Base-by-base conservation (phyloP, 306 rosid genomes). In the Notholithocarpus densiflorus region DNA sequence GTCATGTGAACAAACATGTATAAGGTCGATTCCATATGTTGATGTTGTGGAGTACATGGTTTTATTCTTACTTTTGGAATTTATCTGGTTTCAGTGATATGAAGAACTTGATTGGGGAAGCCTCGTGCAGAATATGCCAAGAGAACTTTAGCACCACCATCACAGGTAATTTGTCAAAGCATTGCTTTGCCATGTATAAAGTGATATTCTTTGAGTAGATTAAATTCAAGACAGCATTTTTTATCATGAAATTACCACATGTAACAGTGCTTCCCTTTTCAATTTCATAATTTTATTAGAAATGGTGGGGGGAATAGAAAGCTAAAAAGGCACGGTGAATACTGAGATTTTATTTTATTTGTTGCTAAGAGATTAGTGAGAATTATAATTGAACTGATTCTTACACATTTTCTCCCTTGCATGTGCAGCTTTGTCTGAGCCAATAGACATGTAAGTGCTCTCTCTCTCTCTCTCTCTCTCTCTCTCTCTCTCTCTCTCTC, bases 101-200 rank as follows among this genome's bases (percentile, higher is more conserved):
- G 94, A 92, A 92, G 89, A 89, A 90, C 82, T 74, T 87, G 90
- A 90, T 90, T 76, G 97, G 98, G 55, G 98, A 92, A 82, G 98
- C 97, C 68, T 79, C 86, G 34, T 94, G 98, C 81, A 40, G 91
- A 81, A 92, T 94, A 68, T 94, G 98, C 88, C 92, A 89, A 80
- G 98, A 90, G 88, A 88, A 87, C 81, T 94, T 90, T 75, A 90
- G 98, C 85, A 94, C 92, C 19, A 81, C 90, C 65, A 70, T 94
- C 82, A 92, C 90, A 29, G 94, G 96, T 93, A 55, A 75, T 73
- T 73, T 77, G 54, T 40, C 17, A 66, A 32, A 34, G 55, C 59
- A 65, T 24, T 55, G 68, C 2, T 56, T 72, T 23, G 40, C 56
- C 68, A 27, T 43, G 24, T 73, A 57, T 19, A 56, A 68, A 73